Evolutionary conservation across 2,329 filamentous ascomycete genomes (phyloP).

Genomic region (Arachnomyces sp.): DNA sequence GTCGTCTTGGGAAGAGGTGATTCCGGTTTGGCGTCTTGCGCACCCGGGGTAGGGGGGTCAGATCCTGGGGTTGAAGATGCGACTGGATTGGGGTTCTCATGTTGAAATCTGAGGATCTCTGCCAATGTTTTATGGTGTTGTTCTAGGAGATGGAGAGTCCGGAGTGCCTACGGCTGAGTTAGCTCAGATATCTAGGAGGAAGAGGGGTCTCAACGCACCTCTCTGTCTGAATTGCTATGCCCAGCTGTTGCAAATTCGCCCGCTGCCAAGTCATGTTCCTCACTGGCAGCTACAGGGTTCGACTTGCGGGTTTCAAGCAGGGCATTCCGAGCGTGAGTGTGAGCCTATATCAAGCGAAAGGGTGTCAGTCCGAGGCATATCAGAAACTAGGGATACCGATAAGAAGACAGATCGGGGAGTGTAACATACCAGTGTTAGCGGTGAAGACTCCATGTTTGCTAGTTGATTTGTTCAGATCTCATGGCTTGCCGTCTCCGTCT

Average conservation of each 20-base stretch:
- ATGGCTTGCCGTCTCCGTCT: no score
- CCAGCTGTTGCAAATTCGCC: conserved; percentile 80
- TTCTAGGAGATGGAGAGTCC: conserved; percentile 77
- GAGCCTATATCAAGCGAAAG: conserved; percentile 49
- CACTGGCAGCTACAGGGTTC: conserved; percentile 71
- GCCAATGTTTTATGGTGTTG: conserved; percentile 79
- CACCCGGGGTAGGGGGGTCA: conserved; percentile 10
- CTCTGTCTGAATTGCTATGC: conserved; percentile 56
- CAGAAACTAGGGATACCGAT: no score
- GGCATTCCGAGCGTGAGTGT: conserved; percentile 81
- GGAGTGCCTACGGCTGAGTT: conserved; percentile 60
- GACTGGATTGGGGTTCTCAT: conserved; percentile 39
- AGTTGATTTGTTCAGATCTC: no score
- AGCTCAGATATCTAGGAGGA: conserved; percentile 6
- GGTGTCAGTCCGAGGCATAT: background rate
- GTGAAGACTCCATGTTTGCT: no score
- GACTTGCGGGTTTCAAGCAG: conserved; percentile 59
- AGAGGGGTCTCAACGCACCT: conserved; percentile 32
- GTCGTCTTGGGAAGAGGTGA: conserved; percentile 13
- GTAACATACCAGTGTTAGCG: no score
- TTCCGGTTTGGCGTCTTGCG: conserved; percentile 12
- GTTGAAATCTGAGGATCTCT: conserved; percentile 65
- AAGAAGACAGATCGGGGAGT: no score
- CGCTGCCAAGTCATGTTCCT: conserved; percentile 80
- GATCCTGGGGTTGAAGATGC: conserved; percentile 9